phyloP scores from a whole-genome alignment of 352 stramenopile species.

The Globisporangium viniferum region DNA sequence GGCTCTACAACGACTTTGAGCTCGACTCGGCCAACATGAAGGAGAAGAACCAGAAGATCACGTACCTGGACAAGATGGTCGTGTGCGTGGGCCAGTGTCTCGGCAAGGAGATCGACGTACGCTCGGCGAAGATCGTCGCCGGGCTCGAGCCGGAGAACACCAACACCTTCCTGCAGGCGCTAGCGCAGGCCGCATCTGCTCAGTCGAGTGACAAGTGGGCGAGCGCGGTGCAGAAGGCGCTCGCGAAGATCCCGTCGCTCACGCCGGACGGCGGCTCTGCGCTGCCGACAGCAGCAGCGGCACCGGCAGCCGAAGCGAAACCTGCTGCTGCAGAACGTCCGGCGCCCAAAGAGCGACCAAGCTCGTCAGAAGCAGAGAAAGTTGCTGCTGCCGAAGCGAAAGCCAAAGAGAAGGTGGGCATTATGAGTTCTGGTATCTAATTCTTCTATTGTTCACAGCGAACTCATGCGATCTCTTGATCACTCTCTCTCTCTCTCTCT shows the following conservation, averaged over 20 bases:
- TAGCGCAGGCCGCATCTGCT: constrained; percentile 59
- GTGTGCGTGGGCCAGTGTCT: constrained; percentile 64
- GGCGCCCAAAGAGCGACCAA: constrained; percentile 39
- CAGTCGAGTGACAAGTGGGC: constrained; percentile 55
- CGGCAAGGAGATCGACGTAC: constrained; percentile 67
- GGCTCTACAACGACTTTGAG: constrained; percentile 81
- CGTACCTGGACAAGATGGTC: constrained; percentile 88
- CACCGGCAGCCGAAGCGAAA: constrained; percentile 24
- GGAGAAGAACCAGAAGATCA: constrained; percentile 83
- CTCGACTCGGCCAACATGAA: constrained; percentile 81
- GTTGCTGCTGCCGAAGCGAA: constrained; percentile 48
- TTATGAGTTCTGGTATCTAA: neutral
- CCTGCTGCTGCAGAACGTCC: constrained; percentile 24
- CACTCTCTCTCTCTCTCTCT: neutral
- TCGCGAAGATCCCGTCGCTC: constrained; percentile 64
- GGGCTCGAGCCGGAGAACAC: constrained; percentile 84
- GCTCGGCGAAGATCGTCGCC: constrained; percentile 83
- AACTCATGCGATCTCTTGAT: neutral
- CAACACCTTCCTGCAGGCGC: constrained; percentile 71
- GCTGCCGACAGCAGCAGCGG: constrained; percentile 11
- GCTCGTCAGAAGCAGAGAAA: constrained; percentile 33
- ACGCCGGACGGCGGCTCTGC: constrained; percentile 40
- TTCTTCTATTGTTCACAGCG: neutral
- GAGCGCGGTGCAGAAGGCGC: constrained; percentile 55
- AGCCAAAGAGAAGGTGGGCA: constrained; percentile 20